A percentile compares a stretch with the other conserved stretches of the same genome.
phyloP scores from a whole-genome alignment of 2,329 filamentous ascomycete genomes.

The Graphiopsis chlorocephala region DNA sequence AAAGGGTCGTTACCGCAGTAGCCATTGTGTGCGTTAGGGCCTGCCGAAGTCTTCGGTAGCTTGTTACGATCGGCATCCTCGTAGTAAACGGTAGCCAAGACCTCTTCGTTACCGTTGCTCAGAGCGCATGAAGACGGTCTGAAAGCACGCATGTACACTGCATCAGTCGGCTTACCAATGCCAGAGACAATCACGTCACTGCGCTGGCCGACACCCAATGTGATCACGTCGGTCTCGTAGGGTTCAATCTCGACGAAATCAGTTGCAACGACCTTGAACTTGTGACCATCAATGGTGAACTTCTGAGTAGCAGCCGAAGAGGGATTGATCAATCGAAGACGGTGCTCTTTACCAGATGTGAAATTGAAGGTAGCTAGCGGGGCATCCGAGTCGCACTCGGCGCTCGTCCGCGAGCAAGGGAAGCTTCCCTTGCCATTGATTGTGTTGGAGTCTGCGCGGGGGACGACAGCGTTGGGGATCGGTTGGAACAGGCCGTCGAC shows the following conservation, averaged over 20 bases:
- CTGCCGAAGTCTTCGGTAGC: constrained; percentile 47
- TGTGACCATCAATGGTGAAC: constrained; percentile 46
- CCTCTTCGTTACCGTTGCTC: constrained; percentile 39
- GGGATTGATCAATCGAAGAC: constrained; percentile 44
- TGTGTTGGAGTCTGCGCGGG: constrained; percentile 29
- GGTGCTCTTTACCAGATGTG: constrained; percentile 40
- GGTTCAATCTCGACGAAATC: constrained; percentile 45
- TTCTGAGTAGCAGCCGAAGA: constrained; percentile 41
- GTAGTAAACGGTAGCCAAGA: constrained; percentile 65
- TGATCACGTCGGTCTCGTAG: constrained; percentile 40
- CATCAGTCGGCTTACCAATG: constrained; percentile 25
- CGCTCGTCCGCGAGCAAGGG: constrained; percentile 27
- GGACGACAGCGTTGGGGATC: constrained; percentile 17
- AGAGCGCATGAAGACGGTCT: constrained; percentile 37
- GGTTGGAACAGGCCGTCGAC: constrained; percentile 18
- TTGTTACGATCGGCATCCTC: constrained; percentile 52
- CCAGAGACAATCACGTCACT: constrained; percentile 40
- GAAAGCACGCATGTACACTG: constrained; percentile 13
- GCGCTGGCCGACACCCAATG: constrained; percentile 43
- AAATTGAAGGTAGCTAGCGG: constrained; percentile 40
- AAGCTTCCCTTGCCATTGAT: constrained; percentile 36
- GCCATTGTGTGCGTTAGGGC: constrained; percentile 29
- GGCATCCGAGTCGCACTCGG: constrained; percentile 24
- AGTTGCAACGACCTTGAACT: constrained; percentile 42
- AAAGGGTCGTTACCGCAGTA: constrained; percentile 59